Evolutionary conservation across 768 basidiomycete species (phyloP), one percentile per base, ranked within the genome.

Genomic region (Podaxis sp.): DNA sequence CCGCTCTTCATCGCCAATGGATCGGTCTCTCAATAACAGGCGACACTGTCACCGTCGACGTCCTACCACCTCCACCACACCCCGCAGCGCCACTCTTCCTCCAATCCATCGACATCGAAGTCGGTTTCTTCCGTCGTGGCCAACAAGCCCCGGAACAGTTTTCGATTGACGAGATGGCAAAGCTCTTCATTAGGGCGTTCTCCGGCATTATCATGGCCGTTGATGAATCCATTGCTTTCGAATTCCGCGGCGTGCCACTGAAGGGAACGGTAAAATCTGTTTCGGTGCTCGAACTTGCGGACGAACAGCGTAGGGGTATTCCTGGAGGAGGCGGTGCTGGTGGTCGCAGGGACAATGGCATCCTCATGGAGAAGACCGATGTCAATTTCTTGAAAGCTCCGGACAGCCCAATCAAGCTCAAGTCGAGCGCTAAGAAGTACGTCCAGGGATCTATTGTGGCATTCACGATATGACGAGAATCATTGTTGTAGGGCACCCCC

Each of bases 281-380:
- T 33, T 79, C 79, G 9, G 72, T 82, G 6, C 68, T 89, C 55
- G 92, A 90, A 51, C 78, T 90, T 46, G 77, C 87, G 24, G 80
- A 87, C 19, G 83, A 82, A 63, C 88, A 89, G 75, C 73, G 82
- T 63, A 74, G 81, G 64, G 76, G 80, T 41, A 64, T 70, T 55
- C 64, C 74, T 64, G 57, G 67, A 36, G 74, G 69, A 22, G 53
- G 52, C 19, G 4, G 40, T 36, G 37, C 72, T 71, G 36, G 70
- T 66, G 56, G 61, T 68, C 24, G 66, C 59, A 55, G 66, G 70
- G 61, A 76, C 50, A 84, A 85, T 64, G 96, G 95, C 17, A 83
- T 98, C 33, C 64, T 96, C 50, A 94, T 96, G 84, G 88, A 90
- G 63, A 90, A 90, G 73, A 96, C 94, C n/a, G 95, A 97, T 66